These are phyloP conservation scores for Euryodendron excelsum DNA, from an alignment of 148 eudicot genomes.

Conservation along the genomic window DNA sequence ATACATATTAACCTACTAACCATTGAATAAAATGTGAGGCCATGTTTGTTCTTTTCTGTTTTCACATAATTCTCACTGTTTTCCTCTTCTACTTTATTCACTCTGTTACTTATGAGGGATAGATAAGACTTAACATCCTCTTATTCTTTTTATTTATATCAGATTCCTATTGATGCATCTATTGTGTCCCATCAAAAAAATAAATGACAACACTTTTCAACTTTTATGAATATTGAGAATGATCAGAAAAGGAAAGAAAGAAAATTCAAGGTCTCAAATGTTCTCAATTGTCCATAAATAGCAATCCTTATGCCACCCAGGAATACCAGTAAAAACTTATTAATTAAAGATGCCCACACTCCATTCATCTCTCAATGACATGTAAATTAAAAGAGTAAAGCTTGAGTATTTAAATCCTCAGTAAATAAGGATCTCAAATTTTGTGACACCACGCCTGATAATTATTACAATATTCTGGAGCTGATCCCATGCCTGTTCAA, in stretches of 20 bases:
- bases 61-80: no score
- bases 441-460: no score
- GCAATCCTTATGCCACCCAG: neutral
- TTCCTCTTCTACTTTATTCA: no score
- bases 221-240: neutral
- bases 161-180: neutral
- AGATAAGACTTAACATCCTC: neutral
- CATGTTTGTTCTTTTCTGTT: no score
- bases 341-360: neutral
- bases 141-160: neutral
- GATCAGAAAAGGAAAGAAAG: neutral
- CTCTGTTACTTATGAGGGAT: neutral
- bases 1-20: neutral
- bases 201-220: neutral
- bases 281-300: neutral
- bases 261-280: neutral
- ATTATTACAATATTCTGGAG: neutral
- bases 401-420: conserved; percentile 64
- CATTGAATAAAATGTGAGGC: no score
- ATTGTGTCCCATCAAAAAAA: neutral
- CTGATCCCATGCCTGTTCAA: neutral
- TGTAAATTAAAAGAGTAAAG: conserved; percentile 26
- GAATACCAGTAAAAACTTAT: neutral
- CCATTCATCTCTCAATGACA: conserved; percentile 47
- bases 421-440: conserved; percentile 36